Conservation (phyloP, 2,329 filamentous ascomycete species). For the Graphium sp. region DNA sequence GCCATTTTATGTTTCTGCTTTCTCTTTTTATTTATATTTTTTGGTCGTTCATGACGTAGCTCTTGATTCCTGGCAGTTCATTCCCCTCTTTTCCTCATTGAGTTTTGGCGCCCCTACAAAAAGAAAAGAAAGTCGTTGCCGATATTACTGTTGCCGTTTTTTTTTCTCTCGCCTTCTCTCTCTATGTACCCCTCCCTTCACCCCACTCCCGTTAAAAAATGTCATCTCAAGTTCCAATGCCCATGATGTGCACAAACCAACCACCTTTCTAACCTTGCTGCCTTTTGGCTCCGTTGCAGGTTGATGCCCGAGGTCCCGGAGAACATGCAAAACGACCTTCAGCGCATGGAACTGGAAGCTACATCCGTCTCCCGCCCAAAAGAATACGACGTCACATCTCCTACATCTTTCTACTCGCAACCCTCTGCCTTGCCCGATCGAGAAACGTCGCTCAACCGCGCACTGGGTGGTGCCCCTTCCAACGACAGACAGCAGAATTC, state of each 20-base stretch:
- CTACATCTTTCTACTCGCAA: conserved; percentile 15
- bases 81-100: conserved; percentile 3
- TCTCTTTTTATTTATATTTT: no score
- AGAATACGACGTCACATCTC: conserved; percentile 11
- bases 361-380: conserved; percentile 20
- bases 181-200: conserved; percentile 3
- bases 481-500: conserved; percentile 12
- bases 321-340: conserved; percentile 90
- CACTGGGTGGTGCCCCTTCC: no score
- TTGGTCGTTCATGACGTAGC: no score
- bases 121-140: background rate
- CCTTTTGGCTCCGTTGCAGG: conserved; percentile 26
- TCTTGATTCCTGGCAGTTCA: no score
- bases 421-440: background rate
- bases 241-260: no score
- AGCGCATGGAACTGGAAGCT: conserved; percentile 75
- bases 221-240: no score
- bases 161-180: no score
- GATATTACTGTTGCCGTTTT: no score
- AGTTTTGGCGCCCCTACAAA: background rate
- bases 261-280: conserved; percentile 4
- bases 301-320: conserved; percentile 91
- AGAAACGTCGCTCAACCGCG: no score
- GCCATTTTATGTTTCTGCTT: no score
- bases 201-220: background rate